Conservation (phyloP, 345 rosid species). For the Hypericum perforatum region DNA sequence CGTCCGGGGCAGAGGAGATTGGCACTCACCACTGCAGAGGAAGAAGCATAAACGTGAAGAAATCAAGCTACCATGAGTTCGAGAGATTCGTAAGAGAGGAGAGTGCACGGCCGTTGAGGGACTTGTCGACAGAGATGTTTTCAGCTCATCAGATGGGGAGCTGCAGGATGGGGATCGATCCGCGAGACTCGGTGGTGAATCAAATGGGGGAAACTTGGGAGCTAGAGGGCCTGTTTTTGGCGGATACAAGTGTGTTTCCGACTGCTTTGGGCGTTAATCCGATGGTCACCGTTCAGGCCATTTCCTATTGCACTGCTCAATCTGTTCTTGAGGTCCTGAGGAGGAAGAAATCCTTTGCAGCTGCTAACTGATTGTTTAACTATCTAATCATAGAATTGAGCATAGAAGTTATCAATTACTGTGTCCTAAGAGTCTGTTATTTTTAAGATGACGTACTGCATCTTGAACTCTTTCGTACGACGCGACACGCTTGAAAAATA, state of each 20-base stretch:
- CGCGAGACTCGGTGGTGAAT: slow-evolving; percentile 49
- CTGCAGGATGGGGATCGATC: slow-evolving; percentile 67
- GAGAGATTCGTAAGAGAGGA: slow-evolving; percentile 56
- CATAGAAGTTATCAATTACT: too few species aligned
- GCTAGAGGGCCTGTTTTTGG: slow-evolving; percentile 55
- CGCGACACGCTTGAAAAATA: too few species aligned
- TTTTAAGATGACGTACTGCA: too few species aligned
- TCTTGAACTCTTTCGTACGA: too few species aligned
- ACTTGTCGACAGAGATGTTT: slow-evolving; percentile 35
- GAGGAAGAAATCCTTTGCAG: slow-evolving; percentile 5
- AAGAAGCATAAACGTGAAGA: slow-evolving; percentile 40
- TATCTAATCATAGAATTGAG: too few species aligned
- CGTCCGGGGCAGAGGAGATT: slow-evolving; percentile 74
- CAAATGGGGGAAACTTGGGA: slow-evolving; percentile 82
- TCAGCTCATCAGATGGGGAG: slow-evolving; percentile 97
- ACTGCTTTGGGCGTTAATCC: slow-evolving; percentile 83
- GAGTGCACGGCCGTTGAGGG: slow-evolving; percentile 37
- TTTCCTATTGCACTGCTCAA: slow-evolving; percentile 66
- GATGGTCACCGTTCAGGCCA: slow-evolving; percentile 77
- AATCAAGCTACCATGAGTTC: slow-evolving; percentile 29
- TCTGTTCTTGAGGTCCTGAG: slow-evolving; percentile 41
- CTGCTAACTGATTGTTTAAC: too few species aligned
- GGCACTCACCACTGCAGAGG: slow-evolving; percentile 59
- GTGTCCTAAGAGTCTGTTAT: too few species aligned
- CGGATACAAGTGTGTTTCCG: slow-evolving; percentile 80